Evolutionary conservation across 148 eudicot genomes (phyloP), one percentile per base, ranked within the genome.

Genomic region (Nyssa sinensis): DNA sequence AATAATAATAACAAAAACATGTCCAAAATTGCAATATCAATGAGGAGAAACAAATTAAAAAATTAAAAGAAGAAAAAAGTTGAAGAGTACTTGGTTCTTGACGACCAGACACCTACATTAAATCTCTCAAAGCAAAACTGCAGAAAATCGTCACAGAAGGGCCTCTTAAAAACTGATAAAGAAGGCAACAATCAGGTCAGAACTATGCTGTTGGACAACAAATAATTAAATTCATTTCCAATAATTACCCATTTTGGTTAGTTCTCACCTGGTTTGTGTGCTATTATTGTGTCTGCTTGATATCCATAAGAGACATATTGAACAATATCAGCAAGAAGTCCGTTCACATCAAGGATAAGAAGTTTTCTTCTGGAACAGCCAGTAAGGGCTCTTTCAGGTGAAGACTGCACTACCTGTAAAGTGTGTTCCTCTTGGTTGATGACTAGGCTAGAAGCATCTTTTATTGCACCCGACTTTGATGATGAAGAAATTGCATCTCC

Each of bases 301-400:
- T 27, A 75, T n/a, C 68, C 71, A 61, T 64, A 60, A 75, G 82
- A 66, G 34, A 51, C 75, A 74, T 34, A 19, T 0, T 67, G 14
- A 78, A 81, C 80, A 76, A 94, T 82, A 78, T 94, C 91, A 8
- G 78, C 90, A 78, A 94, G 87, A 32, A 94, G 19, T 30, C 98
- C 98, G 87, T 94, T 94, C 60, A 94, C 67, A 83, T 94, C 98
- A 64, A 94, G 94, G 53, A 94, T 88, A 62, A 94, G 87, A 80
- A 94, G 97, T 84, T 88, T 93, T 79, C 76, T 89, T 66, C 64
- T 78, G 11, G 58, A 74, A 55, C 19, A 27, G 33, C 28, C 62
- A 59, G 57, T 5, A 31, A 33, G 27, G 64, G 59, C 65, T 77
- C 74, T 67, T 71, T 64, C 77, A 1, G 59, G 51, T 25, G 66